phyloP scores from a whole-genome alignment of 768 basidiomycete genomes.

The Lactarius vividus region DNA sequence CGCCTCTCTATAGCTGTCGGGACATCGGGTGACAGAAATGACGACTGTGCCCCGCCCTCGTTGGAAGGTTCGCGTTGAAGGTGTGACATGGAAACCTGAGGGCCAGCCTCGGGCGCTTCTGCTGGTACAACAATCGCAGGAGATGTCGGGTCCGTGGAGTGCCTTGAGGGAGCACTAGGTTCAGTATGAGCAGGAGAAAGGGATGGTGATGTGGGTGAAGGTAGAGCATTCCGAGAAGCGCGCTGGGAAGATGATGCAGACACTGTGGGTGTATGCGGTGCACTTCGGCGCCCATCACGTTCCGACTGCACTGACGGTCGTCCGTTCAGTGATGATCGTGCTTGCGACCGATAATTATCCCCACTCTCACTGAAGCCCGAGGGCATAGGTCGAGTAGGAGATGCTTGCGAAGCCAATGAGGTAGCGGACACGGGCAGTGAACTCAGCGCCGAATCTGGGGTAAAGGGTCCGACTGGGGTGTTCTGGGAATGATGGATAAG shows the following conservation, averaged over 20 bases:
- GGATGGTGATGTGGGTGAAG: constrained; percentile 11
- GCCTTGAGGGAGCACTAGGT: background rate
- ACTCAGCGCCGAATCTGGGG: background rate
- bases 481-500: constrained; percentile 7
- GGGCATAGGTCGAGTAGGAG: background rate
- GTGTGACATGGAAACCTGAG: constrained; percentile 21
- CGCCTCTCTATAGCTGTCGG: constrained; percentile 31
- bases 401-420: background rate
- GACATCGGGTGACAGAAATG: constrained; percentile 26
- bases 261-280: background rate
- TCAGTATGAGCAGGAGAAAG: constrained; percentile 2
- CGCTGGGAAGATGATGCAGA: background rate
- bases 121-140: constrained; percentile 14
- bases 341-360: background rate
- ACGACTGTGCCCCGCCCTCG: constrained; percentile 5
- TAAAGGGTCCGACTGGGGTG: background rate
- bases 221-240: background rate
- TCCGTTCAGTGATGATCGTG: constrained; percentile 1
- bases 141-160: constrained; percentile 5
- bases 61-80: constrained; percentile 14
- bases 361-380: background rate
- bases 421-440: background rate
- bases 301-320: constrained; percentile 3
- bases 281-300: constrained; percentile 9
- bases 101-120: constrained; percentile 16